These are phyloP conservation scores for Rhodocollybia butyracea DNA, from an alignment of 768 basidiomycete species.

Conservation along the genomic window DNA sequence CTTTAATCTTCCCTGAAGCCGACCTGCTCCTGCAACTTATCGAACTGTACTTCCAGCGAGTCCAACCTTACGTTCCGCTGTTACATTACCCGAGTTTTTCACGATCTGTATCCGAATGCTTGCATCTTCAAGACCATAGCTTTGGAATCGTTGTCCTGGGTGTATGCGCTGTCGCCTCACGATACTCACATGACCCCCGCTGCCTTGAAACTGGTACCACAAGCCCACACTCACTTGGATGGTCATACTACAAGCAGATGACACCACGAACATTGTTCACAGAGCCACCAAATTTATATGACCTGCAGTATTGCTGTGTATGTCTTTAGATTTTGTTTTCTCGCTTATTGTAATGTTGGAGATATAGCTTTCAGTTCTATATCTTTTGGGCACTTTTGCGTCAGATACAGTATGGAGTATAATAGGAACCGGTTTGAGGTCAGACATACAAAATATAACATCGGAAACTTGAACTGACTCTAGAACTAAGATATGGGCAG, in stretches of 20 bases:
- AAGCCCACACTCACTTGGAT: constrained; percentile 45
- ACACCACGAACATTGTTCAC: constrained; percentile 56
- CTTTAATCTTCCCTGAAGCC: constrained; percentile 22
- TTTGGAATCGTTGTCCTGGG: constrained; percentile 46
- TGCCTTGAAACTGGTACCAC: constrained; percentile 28
- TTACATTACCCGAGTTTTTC: constrained; percentile 51
- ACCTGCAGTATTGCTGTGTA: constrained; percentile 68
- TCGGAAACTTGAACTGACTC: too few relatives aligned
- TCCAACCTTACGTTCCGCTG: constrained; percentile 40
- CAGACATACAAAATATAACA: too few relatives aligned
- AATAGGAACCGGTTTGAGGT: too few relatives aligned
- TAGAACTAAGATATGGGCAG: constrained; percentile 46
- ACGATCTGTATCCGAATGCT: constrained; percentile 27
- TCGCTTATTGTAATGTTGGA: constrained; percentile 16
- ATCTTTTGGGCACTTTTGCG: constrained; percentile 31
- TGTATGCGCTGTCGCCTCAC: constrained; percentile 43
- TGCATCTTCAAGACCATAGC: constrained; percentile 31
- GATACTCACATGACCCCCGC: constrained; percentile 53
- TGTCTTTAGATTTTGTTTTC: constrained; percentile 28
- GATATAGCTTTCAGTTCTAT: constrained; percentile 27
- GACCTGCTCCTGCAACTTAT: constrained; percentile 41
- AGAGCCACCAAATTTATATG: constrained; percentile 56
- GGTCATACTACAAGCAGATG: constrained; percentile 61
- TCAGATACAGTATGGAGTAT: constrained; percentile 42
- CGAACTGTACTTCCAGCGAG: constrained; percentile 42